Evolutionary conservation across 805 yeast genomes (phyloP), one percentile per base, ranked within the genome.

Genomic region (Metschnikowia matae): DNA sequence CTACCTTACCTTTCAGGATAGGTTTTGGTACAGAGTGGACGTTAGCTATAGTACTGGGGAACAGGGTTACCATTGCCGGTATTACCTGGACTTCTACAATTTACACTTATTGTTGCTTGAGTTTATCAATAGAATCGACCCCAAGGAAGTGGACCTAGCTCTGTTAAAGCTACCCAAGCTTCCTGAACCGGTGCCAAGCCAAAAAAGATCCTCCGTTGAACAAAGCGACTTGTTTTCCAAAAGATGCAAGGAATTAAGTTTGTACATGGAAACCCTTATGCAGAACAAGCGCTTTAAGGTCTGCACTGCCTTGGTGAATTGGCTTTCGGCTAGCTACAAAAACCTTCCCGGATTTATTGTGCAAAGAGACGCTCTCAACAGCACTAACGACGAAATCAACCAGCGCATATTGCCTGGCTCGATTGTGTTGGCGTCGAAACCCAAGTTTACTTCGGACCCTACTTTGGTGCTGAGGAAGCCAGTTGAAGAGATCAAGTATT

Each of bases 21-120:
- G 80, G 47, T 76, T 69, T 56, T 79, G 82, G 82, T 79, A 79
- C 55, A 67, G 79, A 48, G 68, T 77, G 29, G 82, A 78, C 52
- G 59, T 76, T 21, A 52, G 59, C 5, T 64, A 67, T 54, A 62
- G 65, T 36, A 65, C 69, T 45, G 69, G 69, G 20, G 65, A 63
- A 38, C 70, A 67, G 40, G 65, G 72, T 49, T 69, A 70, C 46
- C 60, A 79, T 18, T 73, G 80, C 53, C 66, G 82, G 15, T 78
- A 73, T 59, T 79, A 78, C 55, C 79, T 75, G 58, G 83, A 79
- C 54, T 77, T 79, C 48, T 75, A 77, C 59, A 72, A 73, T 46
- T 59, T 79, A 20, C 81, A 78, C 50, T 62, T 70, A 17, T 46
- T 65, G 17, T 55, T 74, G 21, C 56, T 68, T 21, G 60, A 56